These are phyloP conservation scores for Tricholoma sp. DNA, from an alignment of 768 basidiomycete genomes.

Conservation along the genomic window DNA sequence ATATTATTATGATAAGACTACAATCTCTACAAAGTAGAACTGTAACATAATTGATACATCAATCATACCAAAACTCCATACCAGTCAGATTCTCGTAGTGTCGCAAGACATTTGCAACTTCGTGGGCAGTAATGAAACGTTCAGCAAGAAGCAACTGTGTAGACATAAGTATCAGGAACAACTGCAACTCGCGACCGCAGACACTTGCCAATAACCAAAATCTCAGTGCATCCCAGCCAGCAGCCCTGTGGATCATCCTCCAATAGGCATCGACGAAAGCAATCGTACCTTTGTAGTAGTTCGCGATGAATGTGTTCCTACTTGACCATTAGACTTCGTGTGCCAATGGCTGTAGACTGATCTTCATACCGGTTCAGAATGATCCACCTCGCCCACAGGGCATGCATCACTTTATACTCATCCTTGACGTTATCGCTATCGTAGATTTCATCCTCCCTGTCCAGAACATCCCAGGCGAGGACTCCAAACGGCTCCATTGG, in stretches of 20 bases:
- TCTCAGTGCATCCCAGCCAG: constrained; percentile 61
- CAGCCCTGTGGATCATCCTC: constrained; percentile 62
- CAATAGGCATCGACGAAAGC: constrained; percentile 58
- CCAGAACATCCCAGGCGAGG: constrained; percentile 63
- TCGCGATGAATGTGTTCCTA: constrained; percentile 51
- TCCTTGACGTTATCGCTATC: constrained; percentile 67
- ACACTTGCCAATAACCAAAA: constrained; percentile 50
- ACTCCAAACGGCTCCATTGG: constrained; percentile 61
- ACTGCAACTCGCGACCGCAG: not conserved
- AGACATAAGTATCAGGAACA: not conserved
- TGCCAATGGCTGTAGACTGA: not conserved
- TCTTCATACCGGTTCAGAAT: constrained; percentile 48
- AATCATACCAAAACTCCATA: constrained; percentile 38
- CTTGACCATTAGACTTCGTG: not conserved
- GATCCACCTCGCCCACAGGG: constrained; percentile 77
- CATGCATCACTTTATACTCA: constrained; percentile 76
- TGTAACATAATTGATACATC: not conserved
- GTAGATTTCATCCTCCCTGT: constrained; percentile 73
- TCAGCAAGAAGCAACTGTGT: constrained; percentile 50
- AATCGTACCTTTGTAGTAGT: constrained; percentile 48
- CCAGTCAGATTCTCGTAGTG: constrained; percentile 53
- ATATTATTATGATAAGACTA: too few species aligned
- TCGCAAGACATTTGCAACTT: constrained; percentile 46
- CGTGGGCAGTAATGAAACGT: constrained; percentile 43
- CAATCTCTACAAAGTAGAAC: too few species aligned